Evolutionary conservation across 1,284 basidiomycete genomes (phyloP).

Genomic region (Pseudozyma thailandica): DNA sequence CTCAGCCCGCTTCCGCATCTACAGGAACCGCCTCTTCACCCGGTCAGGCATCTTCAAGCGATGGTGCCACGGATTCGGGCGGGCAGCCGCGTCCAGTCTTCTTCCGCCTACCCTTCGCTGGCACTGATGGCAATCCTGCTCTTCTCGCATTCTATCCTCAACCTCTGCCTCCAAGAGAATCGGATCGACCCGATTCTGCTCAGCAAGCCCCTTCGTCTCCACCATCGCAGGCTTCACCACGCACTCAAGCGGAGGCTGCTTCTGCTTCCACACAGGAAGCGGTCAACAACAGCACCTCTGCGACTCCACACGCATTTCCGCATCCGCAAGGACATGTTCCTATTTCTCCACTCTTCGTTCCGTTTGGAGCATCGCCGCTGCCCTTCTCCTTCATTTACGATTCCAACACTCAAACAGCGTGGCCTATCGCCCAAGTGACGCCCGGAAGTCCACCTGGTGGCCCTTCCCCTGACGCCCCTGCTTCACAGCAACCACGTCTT

Average conservation of each 20-base stretch:
- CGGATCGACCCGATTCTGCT: not conserved
- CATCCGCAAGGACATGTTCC: slow-evolving; percentile 48
- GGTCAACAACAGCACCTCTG: not conserved
- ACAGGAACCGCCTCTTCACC: not conserved
- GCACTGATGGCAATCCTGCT: slow-evolving; percentile 44
- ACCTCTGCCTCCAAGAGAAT: slow-evolving; percentile 26
- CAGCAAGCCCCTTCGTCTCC: slow-evolving; percentile 4
- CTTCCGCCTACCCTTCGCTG: slow-evolving; percentile 52
- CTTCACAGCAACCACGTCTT: slow-evolving; percentile 39
- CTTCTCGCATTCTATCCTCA: slow-evolving; percentile 51
- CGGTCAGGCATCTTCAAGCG: not conserved
- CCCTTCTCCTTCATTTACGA: slow-evolving; percentile 64
- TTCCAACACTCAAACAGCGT: slow-evolving; percentile 43
- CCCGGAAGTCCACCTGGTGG: slow-evolving; percentile 39
- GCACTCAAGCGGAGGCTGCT: not conserved
- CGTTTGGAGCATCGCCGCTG: slow-evolving; percentile 54
- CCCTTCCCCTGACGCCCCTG: slow-evolving; percentile 28
- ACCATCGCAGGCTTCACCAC: slow-evolving; percentile 1
- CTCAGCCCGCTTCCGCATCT: not conserved
- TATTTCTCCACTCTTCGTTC: slow-evolving; percentile 55
- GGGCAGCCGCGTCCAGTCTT: slow-evolving; percentile 22
- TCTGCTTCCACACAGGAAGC: not conserved
- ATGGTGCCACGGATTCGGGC: not conserved
- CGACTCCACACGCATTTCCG: slow-evolving; percentile 14
- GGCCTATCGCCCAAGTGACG: slow-evolving; percentile 54